Base-by-base conservation (phyloP, 2,329 filamentous ascomycete genomes). In the Ilyonectria robusta region DNA sequence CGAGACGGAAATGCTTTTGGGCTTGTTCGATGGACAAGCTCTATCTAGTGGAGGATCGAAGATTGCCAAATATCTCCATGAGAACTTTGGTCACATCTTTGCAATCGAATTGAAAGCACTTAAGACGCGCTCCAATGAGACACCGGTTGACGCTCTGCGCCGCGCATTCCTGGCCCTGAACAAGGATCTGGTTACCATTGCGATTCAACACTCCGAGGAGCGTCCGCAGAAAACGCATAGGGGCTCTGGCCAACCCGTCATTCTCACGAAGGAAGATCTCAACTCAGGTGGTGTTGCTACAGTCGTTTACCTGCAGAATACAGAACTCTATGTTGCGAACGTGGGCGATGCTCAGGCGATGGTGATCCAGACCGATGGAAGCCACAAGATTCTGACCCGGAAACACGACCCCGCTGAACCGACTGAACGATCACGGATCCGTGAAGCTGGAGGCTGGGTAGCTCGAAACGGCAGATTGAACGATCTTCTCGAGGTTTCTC, bases 281-380 rank as follows among this genome's bases (percentile, higher is more conserved):
- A 92, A 92, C 71, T 95, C 94, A 17, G 96, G 96, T 46, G 94
- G 94, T 66, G 94, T 97, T 51, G 96, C 95, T 2, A 98, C 96
- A 0, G 93, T 98, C 3, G 86, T 96, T 59, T 99, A 97, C 76
- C 84, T 99, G 35, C 92, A 95, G 74, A 92, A 93, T 72, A 95
- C 94, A 81, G 94, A 98, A 74, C 87, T 99, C 3, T 98, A 93
- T 77, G 92, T 98, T 60, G 96, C 95, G 69, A 99, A 99, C 75
- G 93, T 99, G 23, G 96, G 96, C 59, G 94, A 99, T 81, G 94
- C 93, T 6, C 94, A 98, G 81, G 95, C 95, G n/a, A 93, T 99
- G 82, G 87, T 98, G 21, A 96, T 99, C 70, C 93, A 95, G 75
- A 94, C 93, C 1, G 94, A 97, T 78, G 94, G 94, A 44, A 89